Conservation (phyloP, 2,329 filamentous ascomycete species). For the Cercospora nicotianae region DNA sequence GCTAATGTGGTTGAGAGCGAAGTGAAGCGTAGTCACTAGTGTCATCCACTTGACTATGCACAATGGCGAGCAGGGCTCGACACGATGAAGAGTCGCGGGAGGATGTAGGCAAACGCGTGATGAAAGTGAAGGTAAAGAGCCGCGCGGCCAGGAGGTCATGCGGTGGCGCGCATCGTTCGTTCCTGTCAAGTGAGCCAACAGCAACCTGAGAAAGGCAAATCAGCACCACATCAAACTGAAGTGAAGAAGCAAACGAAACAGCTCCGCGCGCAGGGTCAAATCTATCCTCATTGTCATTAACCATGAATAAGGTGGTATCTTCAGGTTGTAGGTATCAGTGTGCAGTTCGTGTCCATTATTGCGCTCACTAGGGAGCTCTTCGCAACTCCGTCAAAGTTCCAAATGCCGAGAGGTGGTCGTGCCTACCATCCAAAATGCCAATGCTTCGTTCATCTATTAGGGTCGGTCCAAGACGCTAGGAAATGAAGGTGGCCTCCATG, state of each 20-base stretch:
- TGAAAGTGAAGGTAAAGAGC: not conserved
- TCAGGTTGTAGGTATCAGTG: conserved; percentile 42
- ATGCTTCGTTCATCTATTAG: not conserved
- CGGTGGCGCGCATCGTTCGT: not conserved
- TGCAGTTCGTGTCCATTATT: conserved; percentile 59
- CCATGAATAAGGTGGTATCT: conserved; percentile 33
- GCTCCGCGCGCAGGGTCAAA: not conserved
- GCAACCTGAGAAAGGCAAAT: not conserved
- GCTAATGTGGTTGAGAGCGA: not conserved
- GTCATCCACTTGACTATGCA: not conserved
- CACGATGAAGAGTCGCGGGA: not conserved
- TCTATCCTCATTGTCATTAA: conserved; percentile 50
- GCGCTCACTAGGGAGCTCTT: conserved; percentile 66
- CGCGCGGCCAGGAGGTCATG: not conserved
- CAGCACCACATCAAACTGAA: not conserved
- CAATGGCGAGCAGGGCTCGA: not conserved
- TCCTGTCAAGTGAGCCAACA: not conserved
- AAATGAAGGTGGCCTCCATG: conserved; percentile 95
- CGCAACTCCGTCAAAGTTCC: conserved; percentile 50
- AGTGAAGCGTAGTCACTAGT: not conserved
- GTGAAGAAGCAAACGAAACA: not conserved
- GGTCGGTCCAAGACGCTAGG: conserved; percentile 37
- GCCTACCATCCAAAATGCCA: conserved; percentile 2
- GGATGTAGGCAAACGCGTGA: not conserved
- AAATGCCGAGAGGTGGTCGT: conserved; percentile 14